Evolutionary conservation across 1,284 basidiomycete species (phyloP), one percentile per base, ranked within the genome.

Genomic region (Puccinia triticina): DNA sequence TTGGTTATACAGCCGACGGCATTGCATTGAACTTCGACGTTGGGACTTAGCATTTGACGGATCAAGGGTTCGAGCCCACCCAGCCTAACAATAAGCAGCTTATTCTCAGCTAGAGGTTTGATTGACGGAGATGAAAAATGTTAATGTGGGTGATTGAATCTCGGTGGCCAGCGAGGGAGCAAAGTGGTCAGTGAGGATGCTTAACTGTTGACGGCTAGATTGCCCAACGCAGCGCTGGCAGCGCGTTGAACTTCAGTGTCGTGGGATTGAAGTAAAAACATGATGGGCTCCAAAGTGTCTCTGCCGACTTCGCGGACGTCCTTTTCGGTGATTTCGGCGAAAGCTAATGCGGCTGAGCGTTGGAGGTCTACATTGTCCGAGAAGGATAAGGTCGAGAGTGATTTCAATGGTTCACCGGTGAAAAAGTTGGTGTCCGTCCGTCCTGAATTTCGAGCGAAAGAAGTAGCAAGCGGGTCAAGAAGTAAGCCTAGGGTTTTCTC

Each of bases 1-100:
- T 99, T 99, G 53, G 97, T 99, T 82, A 99, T 96, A 88, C 97
- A 99, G 53, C 97, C 97, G 53, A 99, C 97, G n/a, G 97, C 97
- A 87, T 99, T 99, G 89, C 97, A 99, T 88, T 99, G 97, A 1
- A 99, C 97, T 87, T 99, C 97, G 59, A 99, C 96, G 87, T 99
- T 99, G 7, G 96, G 96, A 85, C 94, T 96, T 81, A 98, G 91
- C 97, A 99, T 99, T 88, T 99, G 97, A 83, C 96, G 92, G 86
- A 99, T 99, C 85, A 99, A 90, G 77, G 96, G 97, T 87, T 99
- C 97, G 61, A 99, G 91, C 76, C 97, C 97, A 75, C 96, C 96
- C 71, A 99, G 91, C 87, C 96, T 96, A 85, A 99, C 97, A 85
- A 99, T 99, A 86, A 98, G 92, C 84, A 99, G 90, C 88, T 99